These are phyloP conservation scores for Naumovozyma castellii DNA, from an alignment of 805 yeast genomes.

Conservation along the genomic window DNA sequence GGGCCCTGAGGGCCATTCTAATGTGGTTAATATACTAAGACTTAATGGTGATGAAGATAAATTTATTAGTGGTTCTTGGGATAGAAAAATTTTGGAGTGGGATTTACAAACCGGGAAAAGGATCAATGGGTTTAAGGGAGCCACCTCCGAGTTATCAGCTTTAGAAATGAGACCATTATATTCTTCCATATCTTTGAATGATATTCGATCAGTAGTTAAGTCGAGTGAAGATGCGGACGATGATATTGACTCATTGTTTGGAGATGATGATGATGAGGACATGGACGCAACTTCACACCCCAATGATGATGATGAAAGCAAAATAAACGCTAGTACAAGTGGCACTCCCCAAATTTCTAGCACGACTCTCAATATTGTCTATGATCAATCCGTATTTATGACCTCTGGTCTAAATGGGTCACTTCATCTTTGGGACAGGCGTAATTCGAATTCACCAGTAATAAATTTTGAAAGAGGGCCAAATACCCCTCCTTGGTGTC, in stretches of 20 bases:
- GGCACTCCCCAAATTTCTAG: constrained; percentile 13
- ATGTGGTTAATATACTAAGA: constrained; percentile 63
- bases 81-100: constrained; percentile 70
- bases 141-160: constrained; percentile 72
- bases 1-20: constrained; percentile 43
- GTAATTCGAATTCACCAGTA: constrained; percentile 37
- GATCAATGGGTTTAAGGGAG: constrained; percentile 40
- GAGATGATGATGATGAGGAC: constrained; percentile 40
- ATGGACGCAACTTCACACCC: constrained; percentile 6
- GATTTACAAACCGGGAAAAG: constrained; percentile 66
- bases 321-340: constrained; percentile 2
- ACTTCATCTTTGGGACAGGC: constrained; percentile 71
- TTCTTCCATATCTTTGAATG: constrained; percentile 38
- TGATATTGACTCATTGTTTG: constrained; percentile 49
- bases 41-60: constrained; percentile 52
- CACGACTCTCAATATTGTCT: constrained; percentile 18
- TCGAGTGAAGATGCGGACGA: constrained; percentile 31
- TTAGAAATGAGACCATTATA: constrained; percentile 57
- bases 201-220: constrained; percentile 3
- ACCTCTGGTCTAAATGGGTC: constrained; percentile 80
- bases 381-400: constrained; percentile 49
- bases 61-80: constrained; percentile 87
- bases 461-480: constrained; percentile 45
- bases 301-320: constrained; percentile 3
- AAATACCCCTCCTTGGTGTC: constrained; percentile 88